Percentiles rank a stretch among this genome's conserved stretches.
These are phyloP conservation scores for Oidiodendron maius DNA, from an alignment of 495 filamentous ascomycete species.

Conservation along the genomic window DNA sequence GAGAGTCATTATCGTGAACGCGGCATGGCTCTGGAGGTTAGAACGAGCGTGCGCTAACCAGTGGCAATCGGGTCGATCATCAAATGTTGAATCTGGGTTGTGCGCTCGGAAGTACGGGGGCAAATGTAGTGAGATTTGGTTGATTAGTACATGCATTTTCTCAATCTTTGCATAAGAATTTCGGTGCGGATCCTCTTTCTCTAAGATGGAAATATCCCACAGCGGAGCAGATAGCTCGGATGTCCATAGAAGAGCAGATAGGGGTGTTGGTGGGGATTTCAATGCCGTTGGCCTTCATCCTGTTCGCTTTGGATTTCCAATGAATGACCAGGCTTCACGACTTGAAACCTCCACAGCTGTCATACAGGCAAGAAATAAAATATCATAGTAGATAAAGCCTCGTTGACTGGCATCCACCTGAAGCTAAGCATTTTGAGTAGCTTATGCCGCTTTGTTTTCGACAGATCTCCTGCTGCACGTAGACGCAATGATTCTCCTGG, in stretches of 20 bases:
- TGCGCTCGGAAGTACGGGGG: conserved; percentile 42
- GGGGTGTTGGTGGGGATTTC: conserved; percentile 30
- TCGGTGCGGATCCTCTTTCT: conserved; percentile 44
- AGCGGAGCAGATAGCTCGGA: conserved; percentile 16
- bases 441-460: too few relatives aligned
- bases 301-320: too few relatives aligned
- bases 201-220: conserved; percentile 30
- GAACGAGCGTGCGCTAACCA: conserved; percentile 46
- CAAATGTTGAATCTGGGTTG: conserved; percentile 51
- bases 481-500: too few relatives aligned
- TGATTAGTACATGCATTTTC: conserved; percentile 42
- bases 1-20: conserved; percentile 52
- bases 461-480: too few relatives aligned
- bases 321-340: too few relatives aligned
- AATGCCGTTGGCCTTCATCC: too few relatives aligned
- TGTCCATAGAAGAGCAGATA: conserved; percentile 26
- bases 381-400: too few relatives aligned
- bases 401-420: too few relatives aligned
- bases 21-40: conserved; percentile 37
- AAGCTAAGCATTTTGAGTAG: too few relatives aligned
- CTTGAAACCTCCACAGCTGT: too few relatives aligned
- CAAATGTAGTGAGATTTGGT: conserved; percentile 38
- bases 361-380: too few relatives aligned
- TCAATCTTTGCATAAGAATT: conserved; percentile 48
- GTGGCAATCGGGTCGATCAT: conserved; percentile 37